Evolutionary conservation across 495 filamentous ascomycete genomes (phyloP).

Genomic region (Diplogelasinospora grovesii): DNA sequence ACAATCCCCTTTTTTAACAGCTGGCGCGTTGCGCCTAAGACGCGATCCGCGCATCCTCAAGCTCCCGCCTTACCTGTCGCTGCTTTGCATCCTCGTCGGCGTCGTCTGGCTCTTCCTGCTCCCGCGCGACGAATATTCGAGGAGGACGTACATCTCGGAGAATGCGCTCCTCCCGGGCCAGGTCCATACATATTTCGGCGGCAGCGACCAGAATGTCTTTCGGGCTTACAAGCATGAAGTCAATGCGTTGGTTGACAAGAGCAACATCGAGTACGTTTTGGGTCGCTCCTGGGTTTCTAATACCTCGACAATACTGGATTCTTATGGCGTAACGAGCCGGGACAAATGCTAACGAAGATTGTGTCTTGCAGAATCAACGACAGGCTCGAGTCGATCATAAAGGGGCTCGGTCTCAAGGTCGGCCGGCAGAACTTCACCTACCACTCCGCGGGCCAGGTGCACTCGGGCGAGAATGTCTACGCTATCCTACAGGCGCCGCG

Average conservation of each 20-base stretch:
- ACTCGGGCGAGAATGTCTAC: conserved; percentile 86
- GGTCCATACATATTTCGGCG: conserved; percentile 94
- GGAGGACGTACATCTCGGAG: conserved; percentile 92
- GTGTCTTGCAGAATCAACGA: no score
- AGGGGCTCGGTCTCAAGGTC: conserved; percentile 72
- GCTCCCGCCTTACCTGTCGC: conserved; percentile 74
- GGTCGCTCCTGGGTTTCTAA: no score
- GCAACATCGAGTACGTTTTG: conserved; percentile 45
- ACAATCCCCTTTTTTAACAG: conserved; percentile 29
- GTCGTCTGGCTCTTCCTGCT: conserved; percentile 88
- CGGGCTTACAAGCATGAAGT: conserved; percentile 86
- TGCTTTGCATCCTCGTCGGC: conserved; percentile 80
- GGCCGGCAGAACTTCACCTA: conserved; percentile 73
- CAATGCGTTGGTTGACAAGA: conserved; percentile 49
- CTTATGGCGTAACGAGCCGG: neutral
- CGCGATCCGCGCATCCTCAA: conserved; percentile 64
- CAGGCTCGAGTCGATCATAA: conserved; percentile 66
- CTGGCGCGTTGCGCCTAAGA: conserved; percentile 46
- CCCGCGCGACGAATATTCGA: conserved; percentile 88
- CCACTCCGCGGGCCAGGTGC: conserved; percentile 65
- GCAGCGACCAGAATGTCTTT: conserved; percentile 92
- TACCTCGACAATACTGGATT: no score
- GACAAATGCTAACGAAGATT: neutral
- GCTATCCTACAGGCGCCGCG: conserved; percentile 91
- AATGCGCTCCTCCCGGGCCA: conserved; percentile 94